Conservation (phyloP, 805 yeast species). For the Teunomyces kruisii region DNA sequence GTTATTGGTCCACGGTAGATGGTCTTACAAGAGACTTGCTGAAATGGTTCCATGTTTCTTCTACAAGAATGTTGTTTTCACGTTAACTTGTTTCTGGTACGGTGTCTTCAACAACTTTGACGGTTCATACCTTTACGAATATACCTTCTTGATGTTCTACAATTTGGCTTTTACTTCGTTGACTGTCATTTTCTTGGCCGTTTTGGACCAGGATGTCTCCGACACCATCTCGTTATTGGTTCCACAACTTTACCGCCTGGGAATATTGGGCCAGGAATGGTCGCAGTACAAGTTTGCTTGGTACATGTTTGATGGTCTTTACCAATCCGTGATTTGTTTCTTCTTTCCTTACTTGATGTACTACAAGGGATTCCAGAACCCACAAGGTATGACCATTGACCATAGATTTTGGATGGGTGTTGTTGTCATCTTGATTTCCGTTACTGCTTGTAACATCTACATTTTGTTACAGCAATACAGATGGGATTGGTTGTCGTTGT, state of each 20-base stretch:
- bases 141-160: constrained; percentile 76
- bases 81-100: constrained; percentile 75
- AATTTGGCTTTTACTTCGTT: constrained; percentile 81
- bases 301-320: constrained; percentile 76
- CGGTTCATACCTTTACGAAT: constrained; percentile 78
- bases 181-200: constrained; percentile 75
- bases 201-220: constrained; percentile 78
- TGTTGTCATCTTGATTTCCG: constrained; percentile 64
- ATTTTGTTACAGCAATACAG: constrained; percentile 66
- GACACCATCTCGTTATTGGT: constrained; percentile 67
- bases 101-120: constrained; percentile 74
- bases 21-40: constrained; percentile 80
- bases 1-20: constrained; percentile 76
- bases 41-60: constrained; percentile 85
- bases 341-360: constrained; percentile 66
- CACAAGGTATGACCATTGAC: constrained; percentile 59
- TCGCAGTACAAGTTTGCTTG: constrained; percentile 62
- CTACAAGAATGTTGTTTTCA: constrained; percentile 74
- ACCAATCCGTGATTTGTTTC: constrained; percentile 70
- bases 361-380: constrained; percentile 32
- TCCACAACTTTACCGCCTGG: constrained; percentile 73
- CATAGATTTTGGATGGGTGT: constrained; percentile 76
- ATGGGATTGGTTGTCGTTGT: constrained; percentile 76
- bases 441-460: constrained; percentile 64
- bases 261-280: constrained; percentile 74